Conservation (phyloP, 225 moss, liverwort and hornwort species). For the Straminergon stramineum region DNA sequence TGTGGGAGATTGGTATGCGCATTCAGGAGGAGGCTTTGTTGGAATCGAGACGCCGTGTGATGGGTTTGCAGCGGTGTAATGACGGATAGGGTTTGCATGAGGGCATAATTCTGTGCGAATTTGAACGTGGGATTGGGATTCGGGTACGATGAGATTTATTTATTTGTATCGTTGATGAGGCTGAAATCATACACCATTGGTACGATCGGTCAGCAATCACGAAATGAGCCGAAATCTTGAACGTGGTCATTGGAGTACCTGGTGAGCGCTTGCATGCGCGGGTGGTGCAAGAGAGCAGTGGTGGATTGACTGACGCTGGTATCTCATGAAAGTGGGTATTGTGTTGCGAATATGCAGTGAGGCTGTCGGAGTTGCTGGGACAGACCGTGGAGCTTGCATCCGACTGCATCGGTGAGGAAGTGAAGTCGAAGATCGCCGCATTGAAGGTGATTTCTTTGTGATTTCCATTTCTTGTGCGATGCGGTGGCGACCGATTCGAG, state of each 20-base stretch:
- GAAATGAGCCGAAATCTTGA: background rate
- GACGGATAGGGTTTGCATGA: background rate
- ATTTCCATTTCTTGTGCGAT: background rate
- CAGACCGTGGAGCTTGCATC: slow-evolving; percentile 73
- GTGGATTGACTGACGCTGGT: background rate
- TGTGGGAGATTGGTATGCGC: background rate
- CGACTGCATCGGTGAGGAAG: slow-evolving; percentile 74
- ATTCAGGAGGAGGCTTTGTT: background rate
- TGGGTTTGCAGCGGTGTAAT: background rate
- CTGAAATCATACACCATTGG: background rate
- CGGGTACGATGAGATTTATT: background rate
- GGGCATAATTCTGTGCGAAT: background rate
- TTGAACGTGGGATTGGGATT: background rate
- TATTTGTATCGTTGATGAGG: background rate
- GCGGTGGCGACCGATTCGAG: background rate
- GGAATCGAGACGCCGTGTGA: background rate
- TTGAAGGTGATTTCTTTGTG: slow-evolving; percentile 32
- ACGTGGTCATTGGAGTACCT: background rate
- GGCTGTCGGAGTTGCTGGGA: slow-evolving; percentile 51
- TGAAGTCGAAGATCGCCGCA: slow-evolving; percentile 48
- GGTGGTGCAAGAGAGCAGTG: background rate
- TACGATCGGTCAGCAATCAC: background rate
- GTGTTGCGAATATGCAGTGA: slow-evolving; percentile 13
- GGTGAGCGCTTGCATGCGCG: too few relatives aligned
- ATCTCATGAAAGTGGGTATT: background rate